phyloP scores from a whole-genome alignment of 2,329 filamentous ascomycete genomes.

The Periconia sp. region DNA sequence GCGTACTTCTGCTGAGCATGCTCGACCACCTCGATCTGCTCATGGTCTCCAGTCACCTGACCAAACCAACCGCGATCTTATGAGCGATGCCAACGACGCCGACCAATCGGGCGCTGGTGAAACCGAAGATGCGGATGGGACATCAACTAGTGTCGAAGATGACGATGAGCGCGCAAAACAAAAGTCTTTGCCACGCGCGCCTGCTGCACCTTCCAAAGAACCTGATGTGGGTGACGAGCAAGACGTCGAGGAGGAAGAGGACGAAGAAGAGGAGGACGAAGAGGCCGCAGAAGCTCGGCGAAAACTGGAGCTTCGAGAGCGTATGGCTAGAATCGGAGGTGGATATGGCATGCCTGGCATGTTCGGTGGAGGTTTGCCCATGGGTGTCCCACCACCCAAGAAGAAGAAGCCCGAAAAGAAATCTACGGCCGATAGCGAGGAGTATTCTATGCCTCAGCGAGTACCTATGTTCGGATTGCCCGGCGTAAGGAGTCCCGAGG shows the following conservation, averaged over 20 bases:
- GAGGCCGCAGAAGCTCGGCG: conserved; percentile 84
- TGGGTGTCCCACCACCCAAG: conserved; percentile 56
- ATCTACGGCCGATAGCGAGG: conserved; percentile 39
- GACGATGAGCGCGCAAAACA: conserved; percentile 60
- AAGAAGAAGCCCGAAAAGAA: conserved; percentile 47
- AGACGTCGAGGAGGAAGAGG: conserved; percentile 53
- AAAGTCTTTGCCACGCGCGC: conserved; percentile 19
- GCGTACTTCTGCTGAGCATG: conserved; percentile 44
- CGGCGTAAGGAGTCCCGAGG: conserved; percentile 57
- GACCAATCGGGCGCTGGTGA: conserved; percentile 66
- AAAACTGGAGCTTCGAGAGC: conserved; percentile 83
- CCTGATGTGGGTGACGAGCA: conserved; percentile 54
- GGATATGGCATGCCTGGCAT: conserved; percentile 97
- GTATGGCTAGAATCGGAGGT: conserved; percentile 98
- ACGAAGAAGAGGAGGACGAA: conserved; percentile 67
- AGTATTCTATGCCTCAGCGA: conserved; percentile 39
- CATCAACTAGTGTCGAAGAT: conserved; percentile 72
- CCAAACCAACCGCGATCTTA: conserved; percentile 52
- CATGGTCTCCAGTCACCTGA: conserved; percentile 45
- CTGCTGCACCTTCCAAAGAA: conserved; percentile 47
- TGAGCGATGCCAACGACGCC: conserved; percentile 66
- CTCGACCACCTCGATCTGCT: conserved; percentile 41
- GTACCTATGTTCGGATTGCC: conserved; percentile 66
- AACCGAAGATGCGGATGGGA: conserved; percentile 62
- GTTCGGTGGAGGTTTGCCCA: conserved; percentile 74